These are phyloP conservation scores for Wallemia mellicola DNA, from an alignment of 1,284 basidiomycete species.

Conservation along the genomic window DNA sequence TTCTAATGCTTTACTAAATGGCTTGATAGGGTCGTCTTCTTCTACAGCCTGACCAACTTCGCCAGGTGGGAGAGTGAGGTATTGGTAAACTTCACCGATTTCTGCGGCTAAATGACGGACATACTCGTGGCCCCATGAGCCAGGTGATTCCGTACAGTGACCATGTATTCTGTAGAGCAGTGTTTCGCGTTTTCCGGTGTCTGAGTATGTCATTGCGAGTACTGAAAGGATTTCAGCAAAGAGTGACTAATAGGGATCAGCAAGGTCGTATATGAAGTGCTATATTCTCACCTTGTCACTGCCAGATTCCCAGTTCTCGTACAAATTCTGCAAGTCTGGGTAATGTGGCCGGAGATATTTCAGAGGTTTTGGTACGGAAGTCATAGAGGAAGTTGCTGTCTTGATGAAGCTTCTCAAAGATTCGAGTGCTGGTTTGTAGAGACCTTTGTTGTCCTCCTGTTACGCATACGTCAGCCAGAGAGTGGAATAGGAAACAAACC, in stretches of 20 bases:
- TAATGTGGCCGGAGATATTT: constrained; percentile 95
- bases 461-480: constrained; percentile 2
- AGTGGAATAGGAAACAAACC: constrained; percentile 5
- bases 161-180: constrained; percentile 68
- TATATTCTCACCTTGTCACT: constrained; percentile 37
- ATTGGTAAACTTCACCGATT: constrained; percentile 68
- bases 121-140: constrained; percentile 96
- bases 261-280: constrained; percentile 1
- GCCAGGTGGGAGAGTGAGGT: constrained; percentile 17
- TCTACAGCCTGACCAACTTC: constrained; percentile 6
- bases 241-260: constrained; percentile 28
- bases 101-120: constrained; percentile 90
- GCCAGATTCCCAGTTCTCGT: constrained; percentile 42
- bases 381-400: constrained; percentile 96
- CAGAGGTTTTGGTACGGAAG: constrained; percentile 95
- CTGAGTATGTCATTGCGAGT: constrained; percentile 99
- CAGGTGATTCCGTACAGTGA: constrained; percentile 55
- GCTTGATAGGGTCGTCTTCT: constrained; percentile 6
- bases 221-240: constrained; percentile 98
- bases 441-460: constrained; percentile 55
- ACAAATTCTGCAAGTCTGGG: constrained; percentile 50
- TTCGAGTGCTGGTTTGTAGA: constrained; percentile 77
- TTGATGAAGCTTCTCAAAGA: constrained; percentile 75
- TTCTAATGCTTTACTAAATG: constrained; percentile 5
- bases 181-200: constrained; percentile 79